phyloP scores from a whole-genome alignment of 1,139 yeast species.

The Hyphopichia burtonii region DNA sequence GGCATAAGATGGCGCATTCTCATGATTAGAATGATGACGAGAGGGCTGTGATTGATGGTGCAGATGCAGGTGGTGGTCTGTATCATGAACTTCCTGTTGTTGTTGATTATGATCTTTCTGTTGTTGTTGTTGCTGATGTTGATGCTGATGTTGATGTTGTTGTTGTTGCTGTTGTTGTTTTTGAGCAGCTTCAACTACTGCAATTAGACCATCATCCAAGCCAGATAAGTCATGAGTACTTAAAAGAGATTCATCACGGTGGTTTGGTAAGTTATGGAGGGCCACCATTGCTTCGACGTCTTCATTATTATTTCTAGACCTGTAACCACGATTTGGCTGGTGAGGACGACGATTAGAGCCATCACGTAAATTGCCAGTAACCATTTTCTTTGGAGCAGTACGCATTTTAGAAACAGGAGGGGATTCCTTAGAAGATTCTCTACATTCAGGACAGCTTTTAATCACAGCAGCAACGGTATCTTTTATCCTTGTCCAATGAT shows the following conservation, averaged over 20 bases:
- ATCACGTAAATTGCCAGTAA: conserved; percentile 7
- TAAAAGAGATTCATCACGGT: conserved; percentile 26
- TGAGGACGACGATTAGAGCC: background rate
- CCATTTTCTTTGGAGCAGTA: conserved; percentile 19
- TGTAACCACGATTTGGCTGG: background rate
- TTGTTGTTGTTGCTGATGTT: conserved; percentile 5
- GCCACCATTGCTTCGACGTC: conserved; percentile 39
- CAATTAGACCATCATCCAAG: conserved; percentile 56
- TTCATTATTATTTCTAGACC: conserved; percentile 6
- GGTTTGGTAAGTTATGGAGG: conserved; percentile 31
- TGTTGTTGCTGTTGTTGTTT: conserved; percentile 30
- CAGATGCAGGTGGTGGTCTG: background rate
- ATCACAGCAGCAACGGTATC: conserved; percentile 83
- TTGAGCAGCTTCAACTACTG: conserved; percentile 68
- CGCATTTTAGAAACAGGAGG: conserved; percentile 24
- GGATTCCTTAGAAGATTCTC: conserved; percentile 40
- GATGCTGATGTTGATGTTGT: conserved; percentile 10
- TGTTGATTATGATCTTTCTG: conserved; percentile 10
- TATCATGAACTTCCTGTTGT: conserved; percentile 3
- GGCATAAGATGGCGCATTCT: conserved; percentile 26
- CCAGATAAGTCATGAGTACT: conserved; percentile 40
- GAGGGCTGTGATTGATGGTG: background rate
- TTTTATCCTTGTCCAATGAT: conserved; percentile 90
- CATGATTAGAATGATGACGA: conserved; percentile 11
- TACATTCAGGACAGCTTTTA: conserved; percentile 72